Percentiles rank a stretch among this genome's conserved stretches.
Evolutionary conservation across 371 early-diverging fungal genomes (phyloP).

Genomic region (Entomophthora muscae): DNA sequence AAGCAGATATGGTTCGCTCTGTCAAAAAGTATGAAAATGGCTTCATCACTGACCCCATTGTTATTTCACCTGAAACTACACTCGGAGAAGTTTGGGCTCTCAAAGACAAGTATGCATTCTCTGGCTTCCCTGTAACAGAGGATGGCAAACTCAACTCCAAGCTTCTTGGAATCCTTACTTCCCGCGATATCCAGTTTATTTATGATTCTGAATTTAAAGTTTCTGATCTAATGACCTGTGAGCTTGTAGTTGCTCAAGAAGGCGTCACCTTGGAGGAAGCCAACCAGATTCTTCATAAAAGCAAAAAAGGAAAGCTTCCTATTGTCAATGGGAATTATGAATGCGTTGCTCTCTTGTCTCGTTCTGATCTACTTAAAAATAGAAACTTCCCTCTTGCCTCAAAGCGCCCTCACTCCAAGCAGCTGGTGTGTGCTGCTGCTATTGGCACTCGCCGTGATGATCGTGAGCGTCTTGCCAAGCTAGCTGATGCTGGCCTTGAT

Average conservation of each 20-base stretch:
- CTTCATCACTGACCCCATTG: slow-evolving; percentile 86
- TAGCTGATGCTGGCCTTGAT: too few species aligned
- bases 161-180: slow-evolving; percentile 89
- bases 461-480: slow-evolving; percentile 52
- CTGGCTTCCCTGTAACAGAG: slow-evolving; percentile 92
- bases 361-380: slow-evolving; percentile 92
- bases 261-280: slow-evolving; percentile 82
- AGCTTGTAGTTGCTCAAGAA: slow-evolving; percentile 65
- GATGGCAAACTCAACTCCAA: slow-evolving; percentile 72
- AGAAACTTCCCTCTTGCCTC: slow-evolving; percentile 83
- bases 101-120: slow-evolving; percentile 77
- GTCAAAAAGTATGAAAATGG: slow-evolving; percentile 98
- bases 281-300: slow-evolving; percentile 65
- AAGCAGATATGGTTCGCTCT: slow-evolving; percentile 90
- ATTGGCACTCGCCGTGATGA: slow-evolving; percentile 86
- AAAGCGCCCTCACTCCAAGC: slow-evolving; percentile 64
- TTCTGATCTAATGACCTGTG: slow-evolving; percentile 74
- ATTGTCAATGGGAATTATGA: slow-evolving; percentile 67
- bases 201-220: slow-evolving; percentile 32
- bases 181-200: slow-evolving; percentile 89
- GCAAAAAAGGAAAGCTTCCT: slow-evolving; percentile 93
- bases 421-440: slow-evolving; percentile 86
- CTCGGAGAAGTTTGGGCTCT: slow-evolving; percentile 73
- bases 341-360: slow-evolving; percentile 75
- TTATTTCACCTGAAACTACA: slow-evolving; percentile 63